Base-by-base conservation (phyloP, 2,329 filamentous ascomycete genomes). In the Fusarium cicatricum region DNA sequence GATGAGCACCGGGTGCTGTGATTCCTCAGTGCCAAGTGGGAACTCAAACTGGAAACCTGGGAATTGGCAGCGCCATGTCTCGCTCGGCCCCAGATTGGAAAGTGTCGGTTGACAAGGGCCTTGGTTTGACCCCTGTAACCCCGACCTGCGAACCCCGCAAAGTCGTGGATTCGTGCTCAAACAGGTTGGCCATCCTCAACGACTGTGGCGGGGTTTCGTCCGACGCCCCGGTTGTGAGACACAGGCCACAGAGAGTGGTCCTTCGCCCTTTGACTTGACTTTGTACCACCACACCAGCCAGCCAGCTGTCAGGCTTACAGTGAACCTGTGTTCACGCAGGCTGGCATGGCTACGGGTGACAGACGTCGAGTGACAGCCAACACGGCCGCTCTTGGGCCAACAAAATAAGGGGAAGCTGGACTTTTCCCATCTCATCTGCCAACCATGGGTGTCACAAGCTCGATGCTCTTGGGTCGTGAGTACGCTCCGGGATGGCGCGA, bases 391-490 rank as follows among this genome's bases (percentile, higher is more conserved):
- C 44, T 33, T 10, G 29, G 11, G 29, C 3, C 29, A n/a, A 5
- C 29, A 36, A 31, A 10, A 21, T 16, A 26, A 17, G 12, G 21
- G 36, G 36, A 46, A 23, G 46, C 49, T 45, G 34, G 50, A 34
- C 28, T 36, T 34, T 33, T 28, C 36, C 49, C 50, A 45, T 28
- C 51, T 71, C 64, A 85, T 64, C 81, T 78, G 46, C 81, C 77
- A 62, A 83, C 70, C 72, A 85, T 80, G 29, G 85, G 85, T 44
- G 85, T 86, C 38, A 88, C 84, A 17, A 88, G 77, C 73, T 88
- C 85, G 65, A 87, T 85, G 74, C 84, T 87, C 73, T 82, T 85
- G 29, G 84, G 83, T 40, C 85, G 78, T 62, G 82, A 78, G 71
- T 85, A 85, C 33, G 77, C 75, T 32, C 80, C 76, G 4, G 84